Conservation (phyloP, 768 basidiomycete species). For the Hygrophoropsis aurantiaca region DNA sequence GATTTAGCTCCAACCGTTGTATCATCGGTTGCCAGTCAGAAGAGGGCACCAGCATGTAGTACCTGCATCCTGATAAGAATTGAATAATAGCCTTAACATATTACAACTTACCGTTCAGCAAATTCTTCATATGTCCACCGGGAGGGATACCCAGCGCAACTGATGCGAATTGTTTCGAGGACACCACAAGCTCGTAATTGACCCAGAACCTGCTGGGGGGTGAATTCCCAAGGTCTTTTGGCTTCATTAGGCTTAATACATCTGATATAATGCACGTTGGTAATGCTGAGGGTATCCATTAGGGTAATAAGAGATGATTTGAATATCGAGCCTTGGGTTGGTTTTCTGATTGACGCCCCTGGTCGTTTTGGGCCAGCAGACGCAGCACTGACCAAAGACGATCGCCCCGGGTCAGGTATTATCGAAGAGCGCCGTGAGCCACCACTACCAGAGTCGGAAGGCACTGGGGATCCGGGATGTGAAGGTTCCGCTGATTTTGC, state of each 20-base stretch:
- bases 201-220: slow-evolving; percentile 90
- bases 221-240: slow-evolving; percentile 96
- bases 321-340: slow-evolving; percentile 98
- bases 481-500: slow-evolving; percentile 66
- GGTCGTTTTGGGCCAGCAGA: slow-evolving; percentile 52
- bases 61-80: slow-evolving; percentile 48
- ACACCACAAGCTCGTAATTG: slow-evolving; percentile 98
- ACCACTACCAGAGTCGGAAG: slow-evolving; percentile 75
- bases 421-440: slow-evolving; percentile 80
- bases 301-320: slow-evolving; percentile 89
- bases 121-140: slow-evolving; percentile 99
- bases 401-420: slow-evolving; percentile 85
- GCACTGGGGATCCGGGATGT: slow-evolving; percentile 71
- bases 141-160: slow-evolving; percentile 97
- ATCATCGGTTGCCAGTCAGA: slow-evolving; percentile 86
- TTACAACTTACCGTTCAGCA: slow-evolving; percentile 87
- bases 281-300: slow-evolving; percentile 97
- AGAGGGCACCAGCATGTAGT: slow-evolving; percentile 94
- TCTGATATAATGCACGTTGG: slow-evolving; percentile 98
- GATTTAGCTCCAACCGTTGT: slow-evolving; percentile 73
- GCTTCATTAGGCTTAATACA: slow-evolving; percentile 99
- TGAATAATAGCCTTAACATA: background rate
- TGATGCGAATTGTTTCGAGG: slow-evolving; percentile 96
- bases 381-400: slow-evolving; percentile 54
- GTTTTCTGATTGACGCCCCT: slow-evolving; percentile 80